Percentiles rank a stretch among this genome's conserved stretches.
Conservation (phyloP, 2,329 filamentous ascomycete genomes). For the Phyllosticta ampelicida region DNA sequence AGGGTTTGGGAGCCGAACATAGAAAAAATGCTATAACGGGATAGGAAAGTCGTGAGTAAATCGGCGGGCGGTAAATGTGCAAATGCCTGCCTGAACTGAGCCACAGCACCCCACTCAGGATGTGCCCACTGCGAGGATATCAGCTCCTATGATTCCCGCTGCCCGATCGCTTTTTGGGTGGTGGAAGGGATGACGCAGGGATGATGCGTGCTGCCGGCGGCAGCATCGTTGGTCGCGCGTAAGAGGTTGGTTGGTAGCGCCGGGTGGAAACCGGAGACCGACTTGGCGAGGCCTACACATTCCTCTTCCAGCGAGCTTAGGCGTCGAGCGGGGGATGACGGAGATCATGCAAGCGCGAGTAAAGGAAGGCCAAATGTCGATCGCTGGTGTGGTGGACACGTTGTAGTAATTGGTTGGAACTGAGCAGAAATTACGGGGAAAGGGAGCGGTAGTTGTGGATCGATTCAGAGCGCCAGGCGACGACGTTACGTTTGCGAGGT, state of each 20-base stretch:
- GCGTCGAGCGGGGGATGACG: background rate
- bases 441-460: background rate
- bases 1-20: slow-evolving; percentile 37
- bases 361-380: background rate
- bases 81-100: background rate
- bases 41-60: background rate
- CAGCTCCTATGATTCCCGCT: background rate
- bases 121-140: background rate
- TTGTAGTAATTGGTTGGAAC: background rate
- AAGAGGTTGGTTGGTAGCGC: background rate
- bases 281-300: background rate
- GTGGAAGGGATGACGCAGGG: background rate
- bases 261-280: background rate
- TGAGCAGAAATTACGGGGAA: background rate
- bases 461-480: background rate
- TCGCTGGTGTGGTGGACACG: background rate
- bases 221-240: background rate
- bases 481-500: background rate
- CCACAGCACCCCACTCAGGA: background rate
- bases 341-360: background rate
- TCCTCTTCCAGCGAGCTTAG: background rate
- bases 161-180: background rate
- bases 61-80: background rate
- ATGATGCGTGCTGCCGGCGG: background rate
- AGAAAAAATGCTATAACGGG: slow-evolving; percentile 51